Evolutionary conservation across 371 early-diverging fungal species (phyloP), one percentile per base, ranked within the genome.

Genomic region (Syncephalastrum monosporum): DNA sequence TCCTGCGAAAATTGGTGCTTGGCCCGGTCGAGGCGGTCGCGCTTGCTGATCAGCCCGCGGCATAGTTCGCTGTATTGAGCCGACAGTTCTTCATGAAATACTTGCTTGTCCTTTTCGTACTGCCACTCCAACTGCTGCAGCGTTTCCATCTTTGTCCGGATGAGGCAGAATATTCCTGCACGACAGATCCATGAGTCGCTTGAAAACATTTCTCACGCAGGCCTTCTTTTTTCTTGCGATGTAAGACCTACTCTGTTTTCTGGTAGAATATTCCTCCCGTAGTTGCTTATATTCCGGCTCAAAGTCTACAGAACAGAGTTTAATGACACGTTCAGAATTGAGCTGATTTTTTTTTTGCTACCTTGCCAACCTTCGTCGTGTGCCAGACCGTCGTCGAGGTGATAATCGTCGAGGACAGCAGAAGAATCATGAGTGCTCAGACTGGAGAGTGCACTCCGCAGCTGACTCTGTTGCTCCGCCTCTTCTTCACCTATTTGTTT

Each of bases 281-380:
- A 75, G 50, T 57, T 57, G 19, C 50, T 33, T 53, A 50, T 67
- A 75, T 8, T 72, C 68, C 10, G 71, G 65, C 47, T 61, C 68
- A 25, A 61, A 71, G 14, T 67, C 70, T 67, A 58, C 17, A 23
- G 15, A 54, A 47, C 19, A 33, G 27, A 21, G 21, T 21, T 33
- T 3, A 16, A 10, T 2, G 27, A 15, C 19, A 27, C 27, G 7
- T 5, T 27, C 4, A 27, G 3, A 16, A 10, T 16, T 7, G 24
- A 41, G 41, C 8, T 42, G n/a, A 16, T 42, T 15, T 17, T 42
- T 15, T 17, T 5, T 43, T 15, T 21, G 16, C 14, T 47, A 16
- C 27, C 48, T 56, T 47, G 46, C 13, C 47, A 48, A 17, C 48
- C 25, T 17, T 27, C 56, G 49, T 33, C 27, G 29, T 10, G 38